These are phyloP conservation scores for Artemisia annua DNA, from an alignment of 129 eudicot species.

Conservation along the genomic window DNA sequence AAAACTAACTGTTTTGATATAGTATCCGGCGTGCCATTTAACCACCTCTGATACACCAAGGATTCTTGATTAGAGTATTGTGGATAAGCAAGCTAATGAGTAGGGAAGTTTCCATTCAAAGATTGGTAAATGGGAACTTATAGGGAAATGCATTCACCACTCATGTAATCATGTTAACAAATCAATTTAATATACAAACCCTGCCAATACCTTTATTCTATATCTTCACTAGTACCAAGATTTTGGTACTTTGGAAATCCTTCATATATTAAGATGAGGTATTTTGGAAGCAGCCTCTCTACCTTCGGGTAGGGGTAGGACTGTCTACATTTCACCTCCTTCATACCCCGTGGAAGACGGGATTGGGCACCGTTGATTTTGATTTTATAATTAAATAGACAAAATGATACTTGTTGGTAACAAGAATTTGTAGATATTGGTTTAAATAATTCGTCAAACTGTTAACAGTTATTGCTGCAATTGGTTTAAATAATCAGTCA, in stretches of 20 bases:
- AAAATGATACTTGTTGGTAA: neutral
- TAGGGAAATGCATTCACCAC: constrained; percentile 17
- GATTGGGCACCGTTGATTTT: too few relatives aligned
- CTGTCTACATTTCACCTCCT: too few relatives aligned
- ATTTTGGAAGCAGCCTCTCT: too few relatives aligned
- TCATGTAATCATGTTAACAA: constrained; percentile 2
- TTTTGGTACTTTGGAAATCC: neutral
- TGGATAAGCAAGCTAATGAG: constrained; percentile 11
- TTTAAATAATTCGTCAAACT: too few relatives aligned
- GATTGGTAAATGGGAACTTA: constrained; percentile 17
- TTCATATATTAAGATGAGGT: neutral
- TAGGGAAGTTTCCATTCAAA: constrained; percentile 30
- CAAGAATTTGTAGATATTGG: neutral
- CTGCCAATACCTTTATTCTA: neutral
- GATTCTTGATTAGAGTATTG: constrained; percentile 1
- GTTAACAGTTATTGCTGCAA: neutral
- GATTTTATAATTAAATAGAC: too few relatives aligned
- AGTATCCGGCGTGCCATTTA: too few relatives aligned
- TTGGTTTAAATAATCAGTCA: too few relatives aligned
- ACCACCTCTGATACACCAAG: too few relatives aligned
- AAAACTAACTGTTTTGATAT: too few relatives aligned
- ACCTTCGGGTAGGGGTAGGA: too few relatives aligned
- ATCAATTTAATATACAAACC: neutral
- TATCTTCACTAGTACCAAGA: constrained; percentile 10
- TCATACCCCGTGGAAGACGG: too few relatives aligned